Conservation (phyloP, 1,139 yeast species). For the Debaryomycetaceae sp. region DNA sequence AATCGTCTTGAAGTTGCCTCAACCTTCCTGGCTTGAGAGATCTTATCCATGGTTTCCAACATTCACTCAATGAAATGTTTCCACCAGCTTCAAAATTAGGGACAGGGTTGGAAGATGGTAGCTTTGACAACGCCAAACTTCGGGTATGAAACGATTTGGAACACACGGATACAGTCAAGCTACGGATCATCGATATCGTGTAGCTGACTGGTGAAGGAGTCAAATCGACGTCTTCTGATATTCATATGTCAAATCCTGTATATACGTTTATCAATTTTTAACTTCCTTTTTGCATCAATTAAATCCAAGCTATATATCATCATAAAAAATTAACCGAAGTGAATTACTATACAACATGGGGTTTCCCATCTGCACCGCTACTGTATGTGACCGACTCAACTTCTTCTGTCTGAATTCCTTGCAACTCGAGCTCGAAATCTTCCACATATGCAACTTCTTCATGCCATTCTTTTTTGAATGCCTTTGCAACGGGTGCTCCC, state of each 20-base stretch:
- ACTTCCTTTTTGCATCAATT: not conserved
- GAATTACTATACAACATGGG: not conserved
- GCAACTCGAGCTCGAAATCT: slow-evolving; percentile 50
- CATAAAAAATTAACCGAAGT: not conserved
- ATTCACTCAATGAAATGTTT: slow-evolving; percentile 14
- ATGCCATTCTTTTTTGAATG: slow-evolving; percentile 59
- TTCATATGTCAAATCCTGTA: not conserved
- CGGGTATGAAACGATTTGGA: not conserved
- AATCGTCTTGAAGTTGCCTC: slow-evolving; percentile 29
- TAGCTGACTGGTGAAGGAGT: too few relatives aligned
- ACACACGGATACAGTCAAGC: too few relatives aligned
- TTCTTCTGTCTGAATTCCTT: slow-evolving; percentile 25
- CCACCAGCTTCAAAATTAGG: slow-evolving; percentile 11
- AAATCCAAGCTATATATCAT: not conserved
- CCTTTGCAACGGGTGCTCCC: slow-evolving; percentile 51
- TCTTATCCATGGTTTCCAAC: slow-evolving; percentile 25
- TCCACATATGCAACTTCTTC: slow-evolving; percentile 63
- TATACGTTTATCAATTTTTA: not conserved
- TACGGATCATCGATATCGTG: too few relatives aligned
- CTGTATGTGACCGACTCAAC: slow-evolving; percentile 10
- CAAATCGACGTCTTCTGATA: not conserved
- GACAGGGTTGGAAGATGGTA: slow-evolving; percentile 12
- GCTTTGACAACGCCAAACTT: slow-evolving; percentile 1
- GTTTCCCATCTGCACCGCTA: slow-evolving; percentile 4
- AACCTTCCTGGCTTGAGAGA: slow-evolving; percentile 28